Conservation (phyloP, 306 rosid species). For the Spatholobus suberectus region DNA sequence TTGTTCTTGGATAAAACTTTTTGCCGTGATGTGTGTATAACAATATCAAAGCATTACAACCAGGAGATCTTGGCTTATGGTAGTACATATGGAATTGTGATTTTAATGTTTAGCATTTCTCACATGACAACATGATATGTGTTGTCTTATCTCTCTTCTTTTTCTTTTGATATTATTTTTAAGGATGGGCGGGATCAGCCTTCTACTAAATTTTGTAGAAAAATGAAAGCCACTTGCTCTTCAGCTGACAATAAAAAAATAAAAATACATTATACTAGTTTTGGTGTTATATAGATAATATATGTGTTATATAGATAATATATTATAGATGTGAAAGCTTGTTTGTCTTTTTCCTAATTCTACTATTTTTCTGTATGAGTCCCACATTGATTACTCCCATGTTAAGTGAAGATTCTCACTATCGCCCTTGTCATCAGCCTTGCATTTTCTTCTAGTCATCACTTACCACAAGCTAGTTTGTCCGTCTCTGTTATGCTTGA, state of each 20-base stretch:
- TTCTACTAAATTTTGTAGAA: not conserved
- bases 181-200: not conserved
- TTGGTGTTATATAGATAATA: not conserved
- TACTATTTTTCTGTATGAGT: not conserved
- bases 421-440: not conserved
- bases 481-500: not conserved
- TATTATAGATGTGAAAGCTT: conserved; percentile 7
- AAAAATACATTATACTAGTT: not conserved
- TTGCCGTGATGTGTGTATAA: not conserved
- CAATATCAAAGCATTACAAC: not conserved
- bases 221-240: not conserved
- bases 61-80: not conserved
- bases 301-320: not conserved
- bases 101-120: conserved; percentile 4
- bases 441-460: not conserved
- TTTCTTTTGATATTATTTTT: not conserved
- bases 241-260: not conserved
- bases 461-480: not conserved
- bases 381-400: not conserved
- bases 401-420: not conserved
- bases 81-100: not conserved
- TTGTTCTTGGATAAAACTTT: conserved; percentile 1
- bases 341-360: not conserved
- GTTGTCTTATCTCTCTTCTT: not conserved
- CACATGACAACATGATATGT: conserved; percentile 14